These are phyloP conservation scores for Pulveroboletus sp. DNA, from an alignment of 768 basidiomycete species.

Conservation along the genomic window DNA sequence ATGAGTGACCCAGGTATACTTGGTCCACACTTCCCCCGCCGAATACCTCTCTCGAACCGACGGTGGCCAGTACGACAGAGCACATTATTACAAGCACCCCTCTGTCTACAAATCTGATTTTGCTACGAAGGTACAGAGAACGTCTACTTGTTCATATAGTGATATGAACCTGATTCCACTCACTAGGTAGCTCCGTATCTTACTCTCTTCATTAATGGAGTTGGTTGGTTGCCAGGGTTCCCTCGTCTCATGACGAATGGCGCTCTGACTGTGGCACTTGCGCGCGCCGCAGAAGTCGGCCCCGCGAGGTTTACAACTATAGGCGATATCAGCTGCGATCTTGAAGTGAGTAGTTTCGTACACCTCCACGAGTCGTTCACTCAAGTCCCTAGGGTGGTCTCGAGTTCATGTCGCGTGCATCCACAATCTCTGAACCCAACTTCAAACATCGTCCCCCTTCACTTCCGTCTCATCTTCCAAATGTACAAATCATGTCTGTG, in stretches of 20 bases:
- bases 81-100: conserved; percentile 72
- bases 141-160: not conserved
- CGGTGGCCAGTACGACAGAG: conserved; percentile 53
- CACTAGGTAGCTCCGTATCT: conserved; percentile 79
- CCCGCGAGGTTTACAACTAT: conserved; percentile 62
- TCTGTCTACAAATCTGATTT: conserved; percentile 63
- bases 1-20: conserved; percentile 51
- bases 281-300: conserved; percentile 45
- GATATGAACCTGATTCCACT: not conserved
- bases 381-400: conserved; percentile 62
- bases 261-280: conserved; percentile 50
- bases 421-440: conserved; percentile 75
- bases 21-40: conserved; percentile 63
- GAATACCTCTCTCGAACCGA: conserved; percentile 66
- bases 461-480: conserved; percentile 44
- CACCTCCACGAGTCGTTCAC: not conserved
- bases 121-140: conserved; percentile 49
- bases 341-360: conserved; percentile 47
- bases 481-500: conserved; percentile 79
- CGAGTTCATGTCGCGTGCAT: conserved; percentile 71
- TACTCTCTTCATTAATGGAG: conserved; percentile 80
- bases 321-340: conserved; percentile 87
- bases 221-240: conserved; percentile 75
- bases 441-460: conserved; percentile 46
- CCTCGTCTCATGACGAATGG: conserved; percentile 74